These are phyloP conservation scores for Cephaloascus fragrans DNA, from an alignment of 805 yeast genomes.

Conservation along the genomic window DNA sequence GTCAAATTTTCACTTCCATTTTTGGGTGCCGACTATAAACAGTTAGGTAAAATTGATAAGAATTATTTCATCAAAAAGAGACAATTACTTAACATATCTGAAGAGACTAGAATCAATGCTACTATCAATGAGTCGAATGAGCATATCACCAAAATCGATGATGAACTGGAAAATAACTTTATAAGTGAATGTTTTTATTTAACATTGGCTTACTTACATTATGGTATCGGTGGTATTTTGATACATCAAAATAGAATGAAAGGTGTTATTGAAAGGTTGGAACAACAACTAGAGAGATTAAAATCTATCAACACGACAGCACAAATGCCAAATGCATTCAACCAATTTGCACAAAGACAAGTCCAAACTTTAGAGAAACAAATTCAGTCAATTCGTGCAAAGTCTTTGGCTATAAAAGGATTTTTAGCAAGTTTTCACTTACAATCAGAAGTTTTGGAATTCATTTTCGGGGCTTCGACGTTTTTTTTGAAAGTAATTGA, in stretches of 20 bases:
- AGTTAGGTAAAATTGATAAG: slow-evolving; percentile 68
- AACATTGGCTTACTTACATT: slow-evolving; percentile 70
- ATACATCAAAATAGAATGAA: slow-evolving; percentile 46
- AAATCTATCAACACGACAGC: slow-evolving; percentile 19
- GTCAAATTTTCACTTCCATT: slow-evolving; percentile 78
- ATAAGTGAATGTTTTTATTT: slow-evolving; percentile 87
- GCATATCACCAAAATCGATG: slow-evolving; percentile 32
- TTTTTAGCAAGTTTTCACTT: slow-evolving; percentile 46
- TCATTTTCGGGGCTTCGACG: slow-evolving; percentile 64
- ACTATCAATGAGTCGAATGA: slow-evolving; percentile 61
- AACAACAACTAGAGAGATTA: slow-evolving; percentile 38
- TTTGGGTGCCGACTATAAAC: slow-evolving; percentile 52
- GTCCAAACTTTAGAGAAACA: slow-evolving; percentile 34
- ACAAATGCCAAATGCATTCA: slow-evolving; percentile 12
- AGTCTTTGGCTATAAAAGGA: slow-evolving; percentile 50
- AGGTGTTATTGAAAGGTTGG: slow-evolving; percentile 35
- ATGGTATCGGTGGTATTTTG: slow-evolving; percentile 78
- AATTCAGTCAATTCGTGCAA: slow-evolving; percentile 26
- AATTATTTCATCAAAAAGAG: slow-evolving; percentile 50
- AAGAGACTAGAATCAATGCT: slow-evolving; percentile 78
- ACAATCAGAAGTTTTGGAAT: slow-evolving; percentile 65
- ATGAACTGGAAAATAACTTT: slow-evolving; percentile 47
- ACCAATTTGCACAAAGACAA: slow-evolving; percentile 25
- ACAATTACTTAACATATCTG: slow-evolving; percentile 52
- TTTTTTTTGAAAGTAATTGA: slow-evolving; percentile 68